These are phyloP conservation scores for Malassezia equina DNA, from an alignment of 1,284 basidiomycete species.

Conservation along the genomic window DNA sequence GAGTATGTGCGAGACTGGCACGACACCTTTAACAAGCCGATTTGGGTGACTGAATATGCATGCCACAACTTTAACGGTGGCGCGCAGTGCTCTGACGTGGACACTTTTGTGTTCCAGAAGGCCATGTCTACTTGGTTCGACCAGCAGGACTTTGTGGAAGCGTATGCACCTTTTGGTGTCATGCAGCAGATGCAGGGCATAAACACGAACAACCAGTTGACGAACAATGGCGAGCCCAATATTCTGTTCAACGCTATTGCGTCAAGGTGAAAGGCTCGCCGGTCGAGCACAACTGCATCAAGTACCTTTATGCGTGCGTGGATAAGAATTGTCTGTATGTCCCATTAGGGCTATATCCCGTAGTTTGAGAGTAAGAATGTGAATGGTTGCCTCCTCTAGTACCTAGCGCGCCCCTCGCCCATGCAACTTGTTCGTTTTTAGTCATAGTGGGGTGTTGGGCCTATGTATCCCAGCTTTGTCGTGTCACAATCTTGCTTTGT, in stretches of 20 bases:
- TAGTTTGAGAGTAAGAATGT: not conserved
- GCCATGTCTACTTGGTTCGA: conserved; percentile 48
- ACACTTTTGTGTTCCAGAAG: conserved; percentile 50
- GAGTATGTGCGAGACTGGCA: conserved; percentile 30
- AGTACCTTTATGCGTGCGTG: not conserved
- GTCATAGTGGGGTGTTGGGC: not conserved
- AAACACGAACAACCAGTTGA: conserved; percentile 21
- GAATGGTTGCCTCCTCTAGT: not conserved
- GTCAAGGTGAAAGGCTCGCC: not conserved
- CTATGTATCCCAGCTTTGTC: not conserved
- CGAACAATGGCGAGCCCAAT: conserved; percentile 23
- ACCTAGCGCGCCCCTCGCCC: not conserved
- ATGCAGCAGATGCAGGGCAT: conserved; percentile 37
- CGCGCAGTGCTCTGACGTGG: conserved; percentile 46
- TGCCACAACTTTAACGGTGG: conserved; percentile 47
- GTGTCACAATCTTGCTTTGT: not conserved
- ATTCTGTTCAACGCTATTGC: conserved; percentile 19
- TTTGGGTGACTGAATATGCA: conserved; percentile 39
- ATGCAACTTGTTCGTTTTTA: not conserved
- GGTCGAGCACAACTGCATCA: not conserved
- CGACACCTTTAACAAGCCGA: conserved; percentile 24
- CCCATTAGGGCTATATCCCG: not conserved
- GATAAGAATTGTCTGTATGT: not conserved
- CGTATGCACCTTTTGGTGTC: conserved; percentile 33
- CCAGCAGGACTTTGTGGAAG: conserved; percentile 26